Evolutionary conservation across 768 basidiomycete genomes (phyloP).

Genomic region (Asterophora lycoperdoides): DNA sequence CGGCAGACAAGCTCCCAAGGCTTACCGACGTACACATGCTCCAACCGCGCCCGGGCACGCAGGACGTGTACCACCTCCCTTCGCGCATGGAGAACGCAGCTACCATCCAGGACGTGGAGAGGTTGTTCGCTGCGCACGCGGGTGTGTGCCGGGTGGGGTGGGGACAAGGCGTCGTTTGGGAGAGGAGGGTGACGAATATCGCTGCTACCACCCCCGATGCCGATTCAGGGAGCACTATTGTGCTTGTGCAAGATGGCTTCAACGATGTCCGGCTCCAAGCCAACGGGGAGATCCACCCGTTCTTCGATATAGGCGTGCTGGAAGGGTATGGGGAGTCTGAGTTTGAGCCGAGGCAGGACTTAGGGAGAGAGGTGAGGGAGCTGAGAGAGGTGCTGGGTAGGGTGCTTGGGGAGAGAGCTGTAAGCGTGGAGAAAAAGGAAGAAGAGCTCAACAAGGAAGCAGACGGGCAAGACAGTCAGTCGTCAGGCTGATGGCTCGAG

Average conservation of each 20-base stretch:
- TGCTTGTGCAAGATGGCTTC: background rate
- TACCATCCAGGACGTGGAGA: constrained; percentile 12
- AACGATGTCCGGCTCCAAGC: background rate
- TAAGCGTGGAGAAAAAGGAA: no score
- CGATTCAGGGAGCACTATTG: background rate
- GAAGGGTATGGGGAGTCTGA: background rate
- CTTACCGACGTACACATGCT: constrained; percentile 21
- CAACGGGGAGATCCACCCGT: background rate
- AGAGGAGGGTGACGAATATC: background rate
- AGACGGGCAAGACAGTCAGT: no score
- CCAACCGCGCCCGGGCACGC: constrained; percentile 18
- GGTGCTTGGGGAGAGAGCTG: no score
- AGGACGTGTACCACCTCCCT: background rate
- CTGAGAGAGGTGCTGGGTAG: background rate
- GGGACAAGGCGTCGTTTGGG: constrained; percentile 17
- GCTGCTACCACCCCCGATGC: background rate
- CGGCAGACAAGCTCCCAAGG: constrained; percentile 7
- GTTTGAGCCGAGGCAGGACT: background rate
- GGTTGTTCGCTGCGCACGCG: constrained; percentile 14
- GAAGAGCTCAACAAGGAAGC: no score
- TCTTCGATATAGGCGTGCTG: background rate
- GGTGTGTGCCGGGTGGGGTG: constrained; percentile 17
- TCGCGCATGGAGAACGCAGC: constrained; percentile 3
- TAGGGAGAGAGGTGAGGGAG: background rate
- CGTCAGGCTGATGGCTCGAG: no score